phyloP scores from a whole-genome alignment of 164 flowering plant species.

The Tinospora cordifolia region DNA sequence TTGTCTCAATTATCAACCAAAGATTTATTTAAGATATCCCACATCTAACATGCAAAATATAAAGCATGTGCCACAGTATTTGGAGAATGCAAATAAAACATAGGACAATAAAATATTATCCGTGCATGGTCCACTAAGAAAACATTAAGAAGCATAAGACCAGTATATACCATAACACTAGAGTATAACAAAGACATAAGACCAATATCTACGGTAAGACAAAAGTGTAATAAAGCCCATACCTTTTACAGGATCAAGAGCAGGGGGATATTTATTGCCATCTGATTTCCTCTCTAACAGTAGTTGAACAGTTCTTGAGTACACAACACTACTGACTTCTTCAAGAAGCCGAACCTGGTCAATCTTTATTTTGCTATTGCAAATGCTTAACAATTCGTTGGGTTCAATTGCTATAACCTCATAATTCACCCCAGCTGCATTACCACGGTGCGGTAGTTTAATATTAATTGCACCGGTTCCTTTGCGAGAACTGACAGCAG shows the following conservation, averaged over 20 bases:
- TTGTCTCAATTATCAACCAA: no score
- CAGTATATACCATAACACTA: neutral
- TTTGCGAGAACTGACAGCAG: constrained; percentile 46
- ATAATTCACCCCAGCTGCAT: constrained; percentile 70
- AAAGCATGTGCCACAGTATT: no score
- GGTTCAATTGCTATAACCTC: constrained; percentile 67
- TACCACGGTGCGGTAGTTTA: constrained; percentile 57
- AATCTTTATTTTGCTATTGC: constrained; percentile 60
- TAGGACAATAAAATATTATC: no score
- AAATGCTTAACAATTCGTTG: constrained; percentile 60
- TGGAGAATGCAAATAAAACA: no score
- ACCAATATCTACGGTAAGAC: neutral
- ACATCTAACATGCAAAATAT: no score
- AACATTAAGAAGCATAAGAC: neutral
- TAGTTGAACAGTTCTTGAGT: constrained; percentile 74
- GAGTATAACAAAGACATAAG: neutral
- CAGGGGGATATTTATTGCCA: constrained; percentile 78
- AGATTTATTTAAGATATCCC: no score
- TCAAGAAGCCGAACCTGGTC: constrained; percentile 84
- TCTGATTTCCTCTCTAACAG: constrained; percentile 43
- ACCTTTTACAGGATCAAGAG: constrained; percentile 83
- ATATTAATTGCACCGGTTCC: constrained; percentile 66
- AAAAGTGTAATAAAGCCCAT: constrained; percentile 4
- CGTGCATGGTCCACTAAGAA: no score
- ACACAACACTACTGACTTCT: constrained; percentile 52